Percentiles rank a stretch among this genome's conserved stretches.
These are phyloP conservation scores for Myriosclerotinia curreyana DNA, from an alignment of 2,329 filamentous ascomycete genomes.

Conservation along the genomic window DNA sequence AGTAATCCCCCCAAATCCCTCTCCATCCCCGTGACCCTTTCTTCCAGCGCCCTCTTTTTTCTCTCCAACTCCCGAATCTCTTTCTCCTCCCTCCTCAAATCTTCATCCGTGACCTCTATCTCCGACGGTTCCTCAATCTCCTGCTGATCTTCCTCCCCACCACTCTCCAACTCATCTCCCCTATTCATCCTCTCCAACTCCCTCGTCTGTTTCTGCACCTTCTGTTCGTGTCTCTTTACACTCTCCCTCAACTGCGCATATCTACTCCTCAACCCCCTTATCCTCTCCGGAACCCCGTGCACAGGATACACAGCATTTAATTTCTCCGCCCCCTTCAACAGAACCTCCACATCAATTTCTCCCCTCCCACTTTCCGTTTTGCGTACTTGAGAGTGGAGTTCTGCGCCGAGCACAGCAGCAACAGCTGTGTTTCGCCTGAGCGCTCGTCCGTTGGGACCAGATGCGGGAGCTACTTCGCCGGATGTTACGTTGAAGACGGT, in stretches of 20 bases:
- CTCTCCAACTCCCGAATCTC: slow-evolving; percentile 60
- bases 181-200: slow-evolving; percentile 72
- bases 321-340: slow-evolving; percentile 85
- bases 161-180: slow-evolving; percentile 54
- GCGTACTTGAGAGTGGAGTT: slow-evolving; percentile 78
- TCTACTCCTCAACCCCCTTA: slow-evolving; percentile 67
- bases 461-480: slow-evolving; percentile 55
- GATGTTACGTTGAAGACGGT: slow-evolving; percentile 65
- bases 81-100: slow-evolving; percentile 66
- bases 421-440: slow-evolving; percentile 78
- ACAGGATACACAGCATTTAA: slow-evolving; percentile 84
- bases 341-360: slow-evolving; percentile 80
- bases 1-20: slow-evolving; percentile 60
- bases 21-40: slow-evolving; percentile 65
- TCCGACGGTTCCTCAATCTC: slow-evolving; percentile 43
- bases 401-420: slow-evolving; percentile 80
- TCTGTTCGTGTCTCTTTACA: slow-evolving; percentile 74
- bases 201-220: slow-evolving; percentile 72
- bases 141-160: slow-evolving; percentile 51
- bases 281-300: slow-evolving; percentile 73
- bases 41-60: slow-evolving; percentile 60
- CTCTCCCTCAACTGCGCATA: slow-evolving; percentile 70
- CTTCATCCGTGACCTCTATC: slow-evolving; percentile 60
- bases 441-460: slow-evolving; percentile 47
- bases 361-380: slow-evolving; percentile 52